A percentile compares a stretch with the other conserved stretches of the same genome.
Conservation (phyloP, 2,329 filamentous ascomycete species). For the Talaromyces rugulosus region DNA sequence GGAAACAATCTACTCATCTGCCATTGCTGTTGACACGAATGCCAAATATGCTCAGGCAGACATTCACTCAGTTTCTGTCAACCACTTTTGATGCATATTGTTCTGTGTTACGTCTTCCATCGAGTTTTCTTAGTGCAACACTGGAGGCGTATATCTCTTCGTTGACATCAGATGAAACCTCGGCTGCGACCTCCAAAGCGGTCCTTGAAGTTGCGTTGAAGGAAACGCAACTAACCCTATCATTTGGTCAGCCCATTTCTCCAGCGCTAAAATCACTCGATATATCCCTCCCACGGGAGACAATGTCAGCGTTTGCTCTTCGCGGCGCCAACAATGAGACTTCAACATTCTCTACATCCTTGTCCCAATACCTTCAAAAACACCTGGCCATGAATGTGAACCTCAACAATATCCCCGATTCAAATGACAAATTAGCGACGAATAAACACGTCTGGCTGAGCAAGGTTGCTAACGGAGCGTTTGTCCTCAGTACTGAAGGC, state of each 20-base stretch:
- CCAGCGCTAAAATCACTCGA: slow-evolving; percentile 32
- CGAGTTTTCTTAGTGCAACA: slow-evolving; percentile 41
- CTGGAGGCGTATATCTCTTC: slow-evolving; percentile 37
- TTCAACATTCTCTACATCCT: slow-evolving; percentile 21
- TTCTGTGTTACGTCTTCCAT: slow-evolving; percentile 40
- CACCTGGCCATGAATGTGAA: slow-evolving; percentile 39
- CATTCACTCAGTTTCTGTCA: slow-evolving; percentile 46
- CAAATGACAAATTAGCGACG: not conserved
- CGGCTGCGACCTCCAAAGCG: slow-evolving; percentile 6
- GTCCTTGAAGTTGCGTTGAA: slow-evolving; percentile 30
- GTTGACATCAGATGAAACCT: slow-evolving; percentile 9
- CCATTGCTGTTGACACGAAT: slow-evolving; percentile 50
- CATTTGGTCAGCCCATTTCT: slow-evolving; percentile 32
- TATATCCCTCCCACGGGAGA: slow-evolving; percentile 28
- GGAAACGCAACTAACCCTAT: slow-evolving; percentile 37
- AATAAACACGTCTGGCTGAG: slow-evolving; percentile 30
- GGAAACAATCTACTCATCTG: slow-evolving; percentile 42
- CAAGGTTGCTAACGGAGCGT: slow-evolving; percentile 35
- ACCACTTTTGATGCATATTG: slow-evolving; percentile 49
- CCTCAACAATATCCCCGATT: slow-evolving; percentile 16
- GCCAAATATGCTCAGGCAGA: slow-evolving; percentile 46
- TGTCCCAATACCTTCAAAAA: slow-evolving; percentile 32
- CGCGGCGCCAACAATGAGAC: slow-evolving; percentile 13
- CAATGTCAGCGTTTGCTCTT: slow-evolving; percentile 21
- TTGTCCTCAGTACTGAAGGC: slow-evolving; percentile 36